Percentiles rank a stretch among this genome's conserved stretches.
phyloP scores from a whole-genome alignment of 2,329 filamentous ascomycete species.

The Beauveria sp. region DNA sequence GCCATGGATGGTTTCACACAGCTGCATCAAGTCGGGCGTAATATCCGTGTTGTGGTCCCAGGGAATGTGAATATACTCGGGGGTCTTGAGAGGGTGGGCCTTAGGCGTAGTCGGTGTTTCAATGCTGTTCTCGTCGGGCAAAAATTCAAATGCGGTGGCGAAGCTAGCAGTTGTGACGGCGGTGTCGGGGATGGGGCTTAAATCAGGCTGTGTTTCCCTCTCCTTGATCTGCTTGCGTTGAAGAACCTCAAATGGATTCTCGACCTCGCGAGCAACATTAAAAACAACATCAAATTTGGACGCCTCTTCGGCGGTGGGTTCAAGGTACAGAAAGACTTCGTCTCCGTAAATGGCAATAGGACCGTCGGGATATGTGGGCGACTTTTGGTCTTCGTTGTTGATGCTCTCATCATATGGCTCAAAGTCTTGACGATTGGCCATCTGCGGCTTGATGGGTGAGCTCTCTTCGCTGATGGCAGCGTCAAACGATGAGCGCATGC shows the following conservation, averaged over 20 bases:
- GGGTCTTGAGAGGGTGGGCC: conserved; percentile 42
- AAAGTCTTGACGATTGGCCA: conserved; percentile 47
- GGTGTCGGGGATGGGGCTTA: conserved; percentile 43
- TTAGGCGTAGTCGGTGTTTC: conserved; percentile 50
- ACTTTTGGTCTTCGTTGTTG: conserved; percentile 71
- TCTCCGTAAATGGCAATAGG: conserved; percentile 77
- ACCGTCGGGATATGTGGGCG: conserved; percentile 73
- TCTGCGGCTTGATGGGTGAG: conserved; percentile 52
- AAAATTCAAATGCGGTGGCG: conserved; percentile 53
- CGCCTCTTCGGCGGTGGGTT: conserved; percentile 72
- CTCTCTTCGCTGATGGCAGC: conserved; percentile 46
- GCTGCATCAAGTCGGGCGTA: conserved; percentile 62
- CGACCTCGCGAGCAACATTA: conserved; percentile 76
- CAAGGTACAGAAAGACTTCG: conserved; percentile 69
- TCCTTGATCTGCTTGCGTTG: conserved; percentile 23
- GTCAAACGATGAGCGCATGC: conserved; percentile 29
- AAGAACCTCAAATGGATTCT: conserved; percentile 57
- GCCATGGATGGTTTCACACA: conserved; percentile 71
- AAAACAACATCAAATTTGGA: conserved; percentile 73
- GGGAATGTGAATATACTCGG: conserved; percentile 79
- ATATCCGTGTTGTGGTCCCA: conserved; percentile 91
- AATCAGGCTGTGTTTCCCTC: conserved; percentile 24
- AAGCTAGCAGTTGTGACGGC: conserved; percentile 51
- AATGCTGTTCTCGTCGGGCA: conserved; percentile 27
- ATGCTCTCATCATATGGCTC: conserved; percentile 59